phyloP scores from a whole-genome alignment of 2,329 filamentous ascomycete species.

The Fusarium poae region DNA sequence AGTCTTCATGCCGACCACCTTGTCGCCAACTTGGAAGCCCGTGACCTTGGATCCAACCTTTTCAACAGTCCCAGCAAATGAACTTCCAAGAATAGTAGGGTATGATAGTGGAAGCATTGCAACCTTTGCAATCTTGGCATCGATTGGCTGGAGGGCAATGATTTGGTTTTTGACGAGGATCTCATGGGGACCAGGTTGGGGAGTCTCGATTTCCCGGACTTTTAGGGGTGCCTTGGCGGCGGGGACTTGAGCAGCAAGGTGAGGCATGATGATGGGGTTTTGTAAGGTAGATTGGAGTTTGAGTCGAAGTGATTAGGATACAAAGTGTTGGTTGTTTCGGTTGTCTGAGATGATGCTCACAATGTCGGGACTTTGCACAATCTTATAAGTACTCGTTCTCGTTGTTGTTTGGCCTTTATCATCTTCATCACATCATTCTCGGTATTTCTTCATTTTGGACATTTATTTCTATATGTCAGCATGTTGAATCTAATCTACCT shows the following conservation, averaged over 20 bases:
- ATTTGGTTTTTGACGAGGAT: conserved; percentile 39
- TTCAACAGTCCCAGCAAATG: conserved; percentile 35
- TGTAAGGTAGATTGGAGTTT: rapidly evolving
- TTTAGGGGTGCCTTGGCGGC: conserved; percentile 32
- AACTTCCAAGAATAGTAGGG: conserved; percentile 33
- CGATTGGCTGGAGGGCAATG: conserved; percentile 38
- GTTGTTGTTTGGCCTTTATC: rapidly evolving
- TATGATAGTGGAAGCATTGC: conserved; percentile 38
- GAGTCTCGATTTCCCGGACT: conserved; percentile 33
- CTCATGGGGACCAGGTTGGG: conserved; percentile 35
- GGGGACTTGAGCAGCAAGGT: conserved; percentile 34
- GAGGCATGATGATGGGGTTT: conserved; percentile 10
- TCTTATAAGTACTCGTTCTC: conserved; percentile 9
- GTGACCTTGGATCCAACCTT: conserved; percentile 19
- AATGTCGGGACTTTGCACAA: not conserved
- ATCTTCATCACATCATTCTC: not conserved
- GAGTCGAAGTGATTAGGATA: too few relatives aligned
- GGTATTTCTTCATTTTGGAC: not conserved
- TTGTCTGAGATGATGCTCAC: rapidly evolving
- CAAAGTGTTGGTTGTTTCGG: rapidly evolving
- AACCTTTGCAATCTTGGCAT: conserved; percentile 40
- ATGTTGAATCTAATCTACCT: not conserved
- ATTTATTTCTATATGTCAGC: conserved; percentile 4
- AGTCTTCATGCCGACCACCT: conserved; percentile 35
- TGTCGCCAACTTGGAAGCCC: conserved; percentile 34